Percentiles rank a stretch among this genome's conserved stretches.
Evolutionary conservation across 2,329 filamentous ascomycete genomes (phyloP).

Genomic region (Colletotrichum shisoi): DNA sequence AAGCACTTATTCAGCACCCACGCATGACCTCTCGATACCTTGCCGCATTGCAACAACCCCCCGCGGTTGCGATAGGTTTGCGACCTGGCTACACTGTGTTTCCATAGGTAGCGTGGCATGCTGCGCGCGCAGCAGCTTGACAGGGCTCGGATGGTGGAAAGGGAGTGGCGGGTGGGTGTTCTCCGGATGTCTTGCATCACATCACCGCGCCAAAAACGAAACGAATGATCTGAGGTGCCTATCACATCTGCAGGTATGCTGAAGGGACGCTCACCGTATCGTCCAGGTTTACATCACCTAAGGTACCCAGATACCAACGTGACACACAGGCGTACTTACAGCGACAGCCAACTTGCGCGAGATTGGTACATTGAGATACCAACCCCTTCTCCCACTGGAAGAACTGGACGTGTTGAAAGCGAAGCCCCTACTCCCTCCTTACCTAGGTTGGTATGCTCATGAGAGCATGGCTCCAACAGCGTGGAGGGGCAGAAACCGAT

Average conservation of each 20-base stretch:
- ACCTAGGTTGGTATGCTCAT: neutral
- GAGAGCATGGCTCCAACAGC: neutral
- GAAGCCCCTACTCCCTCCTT: neutral
- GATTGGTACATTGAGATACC: no score
- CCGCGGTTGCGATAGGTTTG: neutral
- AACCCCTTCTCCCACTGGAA: no score
- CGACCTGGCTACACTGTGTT: neutral
- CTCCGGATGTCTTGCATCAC: slow-evolving; percentile 8
- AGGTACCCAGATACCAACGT: no score
- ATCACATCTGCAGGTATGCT: slow-evolving; percentile 6
- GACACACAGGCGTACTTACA: neutral
- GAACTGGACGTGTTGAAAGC: no score
- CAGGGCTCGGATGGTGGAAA: slow-evolving; percentile 14
- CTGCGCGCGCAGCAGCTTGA: slow-evolving; percentile 1
- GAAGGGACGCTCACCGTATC: neutral
- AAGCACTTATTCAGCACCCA: slow-evolving; percentile 36
- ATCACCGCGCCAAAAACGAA: slow-evolving; percentile 8
- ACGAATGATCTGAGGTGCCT: slow-evolving; percentile 16
- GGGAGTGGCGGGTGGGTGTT: neutral
- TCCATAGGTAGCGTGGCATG: neutral
- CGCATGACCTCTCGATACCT: neutral
- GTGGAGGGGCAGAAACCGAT: neutral
- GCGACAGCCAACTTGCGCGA: no score
- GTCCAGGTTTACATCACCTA: neutral
- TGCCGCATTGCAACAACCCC: neutral